Evolutionary conservation across 2,329 filamentous ascomycete species (phyloP).

Genomic region (Alternaria brassicae): DNA sequence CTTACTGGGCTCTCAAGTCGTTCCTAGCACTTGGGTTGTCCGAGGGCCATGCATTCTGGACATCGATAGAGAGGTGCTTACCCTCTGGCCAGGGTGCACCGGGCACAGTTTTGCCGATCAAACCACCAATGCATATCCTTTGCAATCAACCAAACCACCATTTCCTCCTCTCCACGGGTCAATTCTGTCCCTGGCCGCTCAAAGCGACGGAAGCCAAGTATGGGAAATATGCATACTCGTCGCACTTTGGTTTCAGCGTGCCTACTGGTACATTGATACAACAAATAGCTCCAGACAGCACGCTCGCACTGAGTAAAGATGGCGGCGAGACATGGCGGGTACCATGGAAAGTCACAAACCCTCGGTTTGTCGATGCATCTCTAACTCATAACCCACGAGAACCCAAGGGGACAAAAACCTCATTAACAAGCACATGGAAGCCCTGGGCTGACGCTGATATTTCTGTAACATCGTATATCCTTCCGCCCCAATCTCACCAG

Average conservation of each 20-base stretch:
- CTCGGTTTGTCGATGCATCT: constrained; percentile 11
- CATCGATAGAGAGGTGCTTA: constrained; percentile 50
- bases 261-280: constrained; percentile 50
- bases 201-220: constrained; percentile 49
- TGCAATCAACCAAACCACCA: constrained; percentile 50
- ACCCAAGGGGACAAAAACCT: constrained; percentile 16
- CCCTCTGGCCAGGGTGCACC: constrained; percentile 5
- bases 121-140: constrained; percentile 55
- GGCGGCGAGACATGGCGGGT: constrained; percentile 51
- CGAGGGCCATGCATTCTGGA: constrained; percentile 56
- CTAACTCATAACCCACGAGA: constrained; percentile 4
- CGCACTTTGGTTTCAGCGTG: constrained; percentile 49
- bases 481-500: constrained; percentile 37
- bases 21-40: constrained; percentile 54
- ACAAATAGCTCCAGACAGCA: constrained; percentile 53
- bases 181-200: constrained; percentile 48
- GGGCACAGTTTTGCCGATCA: constrained; percentile 13
- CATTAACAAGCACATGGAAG: constrained; percentile 33
- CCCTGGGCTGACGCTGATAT: constrained; percentile 42
- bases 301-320: constrained; percentile 49
- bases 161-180: constrained; percentile 41
- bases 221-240: constrained; percentile 47
- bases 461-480: constrained; percentile 29
- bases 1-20: constrained; percentile 63
- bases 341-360: constrained; percentile 41